Evolutionary conservation across 2,329 filamentous ascomycete genomes (phyloP).

Genomic region (Chalara sp.): DNA sequence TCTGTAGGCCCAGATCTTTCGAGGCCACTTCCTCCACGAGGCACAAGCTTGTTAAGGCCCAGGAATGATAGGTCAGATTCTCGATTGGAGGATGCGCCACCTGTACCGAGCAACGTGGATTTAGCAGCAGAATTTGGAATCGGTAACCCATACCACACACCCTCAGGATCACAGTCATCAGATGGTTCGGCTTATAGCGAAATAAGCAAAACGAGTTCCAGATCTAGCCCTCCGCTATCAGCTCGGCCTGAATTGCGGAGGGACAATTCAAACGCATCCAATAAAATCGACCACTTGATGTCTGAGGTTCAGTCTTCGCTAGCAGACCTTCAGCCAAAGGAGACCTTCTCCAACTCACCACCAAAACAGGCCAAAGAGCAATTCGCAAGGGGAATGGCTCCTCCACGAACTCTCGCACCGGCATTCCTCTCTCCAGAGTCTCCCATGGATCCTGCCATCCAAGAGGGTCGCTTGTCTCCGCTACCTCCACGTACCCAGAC

Average conservation of each 20-base stretch:
- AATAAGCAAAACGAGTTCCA: constrained; percentile 54
- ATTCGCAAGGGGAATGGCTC: constrained; percentile 7
- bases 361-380: constrained; percentile 15
- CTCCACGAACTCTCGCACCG: constrained; percentile 9
- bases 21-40: constrained; percentile 24
- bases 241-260: constrained; percentile 24
- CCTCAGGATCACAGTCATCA: constrained; percentile 59
- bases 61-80: constrained; percentile 11
- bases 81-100: constrained; percentile 17
- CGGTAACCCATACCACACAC: constrained; percentile 57
- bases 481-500: no score
- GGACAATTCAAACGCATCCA: constrained; percentile 30
- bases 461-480: constrained; percentile 32
- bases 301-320: constrained; percentile 49
- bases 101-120: constrained; percentile 35
- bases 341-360: constrained; percentile 24
- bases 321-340: constrained; percentile 30
- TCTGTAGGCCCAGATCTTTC: constrained; percentile 22
- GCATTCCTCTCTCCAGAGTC: constrained; percentile 31
- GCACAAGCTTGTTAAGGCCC: constrained; percentile 20
- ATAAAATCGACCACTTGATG: constrained; percentile 45
- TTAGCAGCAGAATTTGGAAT: constrained; percentile 53
- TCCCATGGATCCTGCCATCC: constrained; percentile 39
- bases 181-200: constrained; percentile 55
- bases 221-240: constrained; percentile 48